These are phyloP conservation scores for Litsea cubeba DNA, from an alignment of 164 flowering plant genomes.

Conservation along the genomic window DNA sequence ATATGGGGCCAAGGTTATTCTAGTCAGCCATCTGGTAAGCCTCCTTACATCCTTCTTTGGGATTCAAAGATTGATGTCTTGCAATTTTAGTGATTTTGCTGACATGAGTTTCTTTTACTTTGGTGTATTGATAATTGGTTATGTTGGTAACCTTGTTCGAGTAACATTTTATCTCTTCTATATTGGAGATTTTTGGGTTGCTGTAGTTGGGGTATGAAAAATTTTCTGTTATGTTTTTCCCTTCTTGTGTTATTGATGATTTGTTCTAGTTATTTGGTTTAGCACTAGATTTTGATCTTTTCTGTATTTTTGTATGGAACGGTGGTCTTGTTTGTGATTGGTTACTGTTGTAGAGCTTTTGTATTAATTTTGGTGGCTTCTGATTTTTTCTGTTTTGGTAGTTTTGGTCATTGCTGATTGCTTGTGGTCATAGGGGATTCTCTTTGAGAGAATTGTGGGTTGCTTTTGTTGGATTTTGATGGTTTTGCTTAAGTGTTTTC, in stretches of 20 bases:
- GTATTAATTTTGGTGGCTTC: neutral
- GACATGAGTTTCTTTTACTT: neutral
- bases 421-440: neutral
- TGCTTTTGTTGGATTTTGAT: too few relatives aligned
- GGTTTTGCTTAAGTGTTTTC: too few relatives aligned
- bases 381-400: neutral
- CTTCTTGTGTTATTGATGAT: neutral
- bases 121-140: neutral
- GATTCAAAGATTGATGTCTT: neutral
- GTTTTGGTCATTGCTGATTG: neutral
- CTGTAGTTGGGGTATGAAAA: neutral
- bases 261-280: too few relatives aligned
- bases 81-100: neutral
- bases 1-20: slow-evolving; percentile 56
- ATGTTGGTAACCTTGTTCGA: too few relatives aligned
- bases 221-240: neutral
- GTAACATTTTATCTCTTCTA: too few relatives aligned
- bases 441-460: neutral
- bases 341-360: too few relatives aligned
- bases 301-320: neutral
- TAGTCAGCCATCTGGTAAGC: slow-evolving; percentile 47
- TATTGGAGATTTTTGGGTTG: neutral
- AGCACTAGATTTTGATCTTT: neutral
- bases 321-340: too few relatives aligned
- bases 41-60: neutral